Evolutionary conservation across 371 early-diverging fungal species (phyloP).

Genomic region (Syncephalastrum sp.): DNA sequence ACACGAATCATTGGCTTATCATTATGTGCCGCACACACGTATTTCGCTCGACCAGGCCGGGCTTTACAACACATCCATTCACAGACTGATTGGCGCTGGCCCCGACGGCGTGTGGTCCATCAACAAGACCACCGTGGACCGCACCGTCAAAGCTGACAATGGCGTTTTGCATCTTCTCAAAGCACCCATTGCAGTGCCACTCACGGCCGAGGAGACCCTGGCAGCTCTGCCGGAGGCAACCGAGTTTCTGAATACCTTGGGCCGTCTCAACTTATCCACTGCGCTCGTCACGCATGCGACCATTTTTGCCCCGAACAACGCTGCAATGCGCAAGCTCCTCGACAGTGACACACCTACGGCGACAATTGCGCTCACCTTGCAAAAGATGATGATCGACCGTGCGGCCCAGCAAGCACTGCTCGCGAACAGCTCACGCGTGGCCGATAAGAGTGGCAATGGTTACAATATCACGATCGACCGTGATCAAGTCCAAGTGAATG

Average conservation of each 20-base stretch:
- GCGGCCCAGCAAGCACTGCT: background rate
- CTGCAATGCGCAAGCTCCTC: slow-evolving; percentile 2
- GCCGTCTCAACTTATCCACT: slow-evolving; percentile 1
- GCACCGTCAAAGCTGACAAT: slow-evolving; percentile 7
- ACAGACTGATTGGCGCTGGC: slow-evolving; percentile 5
- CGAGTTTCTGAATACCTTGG: slow-evolving; percentile 1
- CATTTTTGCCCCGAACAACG: slow-evolving; percentile 14
- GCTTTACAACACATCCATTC: no score
- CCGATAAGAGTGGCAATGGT: slow-evolving; percentile 5
- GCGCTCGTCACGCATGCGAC: slow-evolving; percentile 10
- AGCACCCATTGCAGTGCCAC: background rate
- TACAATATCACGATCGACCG: slow-evolving; percentile 1
- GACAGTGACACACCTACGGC: background rate
- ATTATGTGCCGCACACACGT: no score
- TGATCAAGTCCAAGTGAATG: slow-evolving; percentile 2
- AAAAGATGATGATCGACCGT: slow-evolving; percentile 5
- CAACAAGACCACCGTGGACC: slow-evolving; percentile 3
- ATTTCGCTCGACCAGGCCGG: no score
- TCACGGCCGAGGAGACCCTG: slow-evolving; percentile 3
- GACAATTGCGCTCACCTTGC: background rate
- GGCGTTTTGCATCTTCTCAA: slow-evolving; percentile 7
- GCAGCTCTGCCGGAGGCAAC: slow-evolving; percentile 4
- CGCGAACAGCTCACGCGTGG: background rate
- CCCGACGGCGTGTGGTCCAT: slow-evolving; percentile 8
- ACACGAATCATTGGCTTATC: no score